phyloP scores from a whole-genome alignment of 1,139 yeast species.

The Debaryomyces fabryi region DNA sequence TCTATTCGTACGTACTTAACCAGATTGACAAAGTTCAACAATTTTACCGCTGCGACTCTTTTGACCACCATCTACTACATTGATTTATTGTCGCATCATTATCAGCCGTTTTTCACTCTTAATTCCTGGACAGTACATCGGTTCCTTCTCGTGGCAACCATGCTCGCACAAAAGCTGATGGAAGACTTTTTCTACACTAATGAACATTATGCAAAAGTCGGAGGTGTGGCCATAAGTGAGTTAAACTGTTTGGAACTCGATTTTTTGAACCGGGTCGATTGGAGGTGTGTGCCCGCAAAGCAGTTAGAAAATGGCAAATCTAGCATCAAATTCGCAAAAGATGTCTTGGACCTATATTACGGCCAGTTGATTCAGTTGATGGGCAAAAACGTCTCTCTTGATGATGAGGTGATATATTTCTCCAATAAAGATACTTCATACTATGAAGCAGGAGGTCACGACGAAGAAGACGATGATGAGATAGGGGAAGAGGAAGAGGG shows the following conservation, averaged over 20 bases:
- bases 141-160: constrained; percentile 85
- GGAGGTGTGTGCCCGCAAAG: constrained; percentile 54
- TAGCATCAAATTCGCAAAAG: constrained; percentile 39
- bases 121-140: constrained; percentile 94
- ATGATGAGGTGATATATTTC: constrained; percentile 14
- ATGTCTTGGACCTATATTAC: constrained; percentile 61
- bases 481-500: constrained; percentile 3
- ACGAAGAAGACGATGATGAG: constrained; percentile 8
- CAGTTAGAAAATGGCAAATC: constrained; percentile 29
- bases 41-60: constrained; percentile 79
- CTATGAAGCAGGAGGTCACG: constrained; percentile 9
- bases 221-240: constrained; percentile 87
- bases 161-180: constrained; percentile 87
- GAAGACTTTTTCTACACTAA: constrained; percentile 95
- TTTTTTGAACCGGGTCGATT: constrained; percentile 77
- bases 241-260: constrained; percentile 87
- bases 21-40: constrained; percentile 81
- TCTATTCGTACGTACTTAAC: constrained; percentile 76
- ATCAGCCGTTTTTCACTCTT: constrained; percentile 74
- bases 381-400: constrained; percentile 42
- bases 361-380: constrained; percentile 61
- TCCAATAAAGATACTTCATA: not conserved
- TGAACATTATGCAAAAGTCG: constrained; percentile 92
- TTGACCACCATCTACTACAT: constrained; percentile 84
- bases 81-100: constrained; percentile 78